These are phyloP conservation scores for Camellia lanceoleosa DNA, from an alignment of 148 eudicot species.

Conservation along the genomic window DNA sequence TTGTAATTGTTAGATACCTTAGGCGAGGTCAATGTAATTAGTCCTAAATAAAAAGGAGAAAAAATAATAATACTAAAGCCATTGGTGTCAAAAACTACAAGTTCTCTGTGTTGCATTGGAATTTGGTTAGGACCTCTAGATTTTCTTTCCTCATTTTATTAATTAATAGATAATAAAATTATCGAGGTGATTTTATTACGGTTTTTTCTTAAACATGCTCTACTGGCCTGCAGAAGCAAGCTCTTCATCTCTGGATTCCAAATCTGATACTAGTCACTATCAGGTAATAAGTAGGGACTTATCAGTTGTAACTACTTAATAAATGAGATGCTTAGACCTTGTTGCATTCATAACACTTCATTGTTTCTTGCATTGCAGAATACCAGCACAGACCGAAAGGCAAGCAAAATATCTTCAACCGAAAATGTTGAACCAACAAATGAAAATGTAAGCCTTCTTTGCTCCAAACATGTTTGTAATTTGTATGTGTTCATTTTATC, in stretches of 20 bases:
- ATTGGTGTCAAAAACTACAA: background rate
- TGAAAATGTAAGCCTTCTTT: conserved; percentile 43
- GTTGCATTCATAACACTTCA: conserved; percentile 15
- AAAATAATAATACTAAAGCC: background rate
- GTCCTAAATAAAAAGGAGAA: background rate
- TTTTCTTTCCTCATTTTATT: background rate
- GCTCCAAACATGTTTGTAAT: background rate
- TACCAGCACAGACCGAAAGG: conserved; percentile 27
- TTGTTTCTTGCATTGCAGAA: conserved; percentile 38
- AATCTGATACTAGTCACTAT: conserved; percentile 30
- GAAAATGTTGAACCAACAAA: conserved; percentile 27
- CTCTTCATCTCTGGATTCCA: conserved; percentile 33
- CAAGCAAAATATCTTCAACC: conserved; percentile 29
- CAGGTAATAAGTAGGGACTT: conserved; percentile 39
- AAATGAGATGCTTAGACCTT: background rate
- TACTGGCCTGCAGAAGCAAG: conserved; percentile 50
- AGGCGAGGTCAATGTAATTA: too few relatives aligned
- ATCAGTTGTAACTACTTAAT: background rate
- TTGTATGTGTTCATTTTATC: conserved; percentile 7
- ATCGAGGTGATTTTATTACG: background rate
- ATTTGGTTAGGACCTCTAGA: background rate
- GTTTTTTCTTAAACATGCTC: background rate
- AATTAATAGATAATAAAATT: background rate
- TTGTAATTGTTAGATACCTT: too few relatives aligned
- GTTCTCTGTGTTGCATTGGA: background rate